Evolutionary conservation across 768 basidiomycete genomes (phyloP).

Genomic region (Fomitopsis pulvina): DNA sequence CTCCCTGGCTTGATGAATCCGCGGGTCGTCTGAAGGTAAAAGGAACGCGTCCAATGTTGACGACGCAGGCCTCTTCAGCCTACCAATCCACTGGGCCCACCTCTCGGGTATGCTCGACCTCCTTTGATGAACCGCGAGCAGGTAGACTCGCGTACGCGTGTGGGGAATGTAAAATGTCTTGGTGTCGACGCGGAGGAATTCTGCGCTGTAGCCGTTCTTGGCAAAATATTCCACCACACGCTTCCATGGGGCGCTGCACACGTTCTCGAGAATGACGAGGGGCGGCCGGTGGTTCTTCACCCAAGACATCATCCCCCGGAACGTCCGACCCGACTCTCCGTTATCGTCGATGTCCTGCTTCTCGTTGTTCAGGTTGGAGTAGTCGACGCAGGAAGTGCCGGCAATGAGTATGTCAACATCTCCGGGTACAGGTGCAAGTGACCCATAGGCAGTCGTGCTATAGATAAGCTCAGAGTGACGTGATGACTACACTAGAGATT

Average conservation of each 20-base stretch:
- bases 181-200: conserved; percentile 65
- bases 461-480: conserved; percentile 1
- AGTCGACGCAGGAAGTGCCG: conserved; percentile 95
- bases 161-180: conserved; percentile 94
- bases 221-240: conserved; percentile 72
- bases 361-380: conserved; percentile 91
- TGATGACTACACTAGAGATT: background rate
- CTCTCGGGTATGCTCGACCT: conserved; percentile 51
- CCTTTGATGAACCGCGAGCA: conserved; percentile 69
- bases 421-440: conserved; percentile 78
- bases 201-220: conserved; percentile 68
- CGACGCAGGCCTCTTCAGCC: conserved; percentile 78
- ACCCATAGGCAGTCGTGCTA: conserved; percentile 90
- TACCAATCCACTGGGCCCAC: conserved; percentile 61
- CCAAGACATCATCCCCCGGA: conserved; percentile 94
- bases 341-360: conserved; percentile 85
- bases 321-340: conserved; percentile 91
- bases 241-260: conserved; percentile 85
- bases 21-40: conserved; percentile 85
- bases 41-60: conserved; percentile 88
- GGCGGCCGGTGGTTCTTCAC: conserved; percentile 81
- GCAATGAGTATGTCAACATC: conserved; percentile 88
- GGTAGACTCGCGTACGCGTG: conserved; percentile 86
- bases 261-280: conserved; percentile 92
- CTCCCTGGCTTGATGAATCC: conserved; percentile 84